Base-by-base conservation (phyloP, 2,329 filamentous ascomycete species). In the Emmonsia crescens region DNA sequence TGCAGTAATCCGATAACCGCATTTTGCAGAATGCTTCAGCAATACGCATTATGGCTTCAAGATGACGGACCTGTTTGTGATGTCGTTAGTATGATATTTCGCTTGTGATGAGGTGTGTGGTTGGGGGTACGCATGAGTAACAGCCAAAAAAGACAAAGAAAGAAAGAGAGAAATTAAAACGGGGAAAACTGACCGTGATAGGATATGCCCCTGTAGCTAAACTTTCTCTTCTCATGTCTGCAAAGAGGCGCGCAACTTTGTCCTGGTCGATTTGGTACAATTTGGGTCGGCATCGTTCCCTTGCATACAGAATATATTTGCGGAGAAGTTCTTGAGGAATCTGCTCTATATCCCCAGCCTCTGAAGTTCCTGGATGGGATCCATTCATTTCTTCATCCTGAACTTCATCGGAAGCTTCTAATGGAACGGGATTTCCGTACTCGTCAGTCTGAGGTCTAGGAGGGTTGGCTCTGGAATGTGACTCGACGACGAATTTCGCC, bases 241-340 rank as follows among this genome's bases (percentile, higher is more conserved):
- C 89, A 73, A 97, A 99, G 9, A 99, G 80, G 58, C 93, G 84
- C 1, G 94, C 89, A 38, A 99, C 85, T 79, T 99, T 99, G 77
- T 97, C 94, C 74, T 96, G 90, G 68, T 99, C 94, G 76, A 99
- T 96, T 73, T 97, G 90, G 74, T 96, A 96, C 9, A 99, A 82
- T 77, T 96, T 97, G 9, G 94, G 94, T 60, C 83, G 84, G 75
- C 90, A 95, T 69, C 88, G 89, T 74, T 96, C 91, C 38, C 93
- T 84, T 0, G 94, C 91, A 71, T 96, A 99, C 21, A 97, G 82
- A 68, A 99, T 99, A 75, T 97, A 99, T 77, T 99, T 99, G 66
- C 94, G 82, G 66, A 99, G 79, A 54, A 99, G 79, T 68, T 94
- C 90, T 72, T 99, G 94, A 0, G 91, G 85, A 60, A 99, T 95